Percentiles rank a stretch among this genome's conserved stretches.
Conservation (phyloP, 768 basidiomycete genomes). For the Galerina marginata region DNA sequence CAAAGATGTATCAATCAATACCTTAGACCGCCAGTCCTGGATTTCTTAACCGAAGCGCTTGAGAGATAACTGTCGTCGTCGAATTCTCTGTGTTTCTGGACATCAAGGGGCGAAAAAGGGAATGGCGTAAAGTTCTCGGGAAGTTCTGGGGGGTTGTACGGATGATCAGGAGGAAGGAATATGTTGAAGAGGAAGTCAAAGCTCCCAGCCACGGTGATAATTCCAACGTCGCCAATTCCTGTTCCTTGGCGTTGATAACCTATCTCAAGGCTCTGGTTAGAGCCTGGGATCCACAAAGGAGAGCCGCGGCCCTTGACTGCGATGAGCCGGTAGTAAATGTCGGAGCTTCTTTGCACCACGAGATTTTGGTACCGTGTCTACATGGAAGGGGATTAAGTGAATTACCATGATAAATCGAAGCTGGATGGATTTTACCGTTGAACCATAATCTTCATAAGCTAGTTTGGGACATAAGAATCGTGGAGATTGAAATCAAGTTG, state of each 20-base stretch:
- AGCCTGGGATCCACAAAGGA: conserved; percentile 38
- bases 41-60: conserved; percentile 4
- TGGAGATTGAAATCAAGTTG: no score
- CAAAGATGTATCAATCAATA: not conserved
- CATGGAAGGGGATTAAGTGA: no score
- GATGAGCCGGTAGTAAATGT: conserved; percentile 17
- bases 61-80: conserved; percentile 3
- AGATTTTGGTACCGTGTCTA: no score
- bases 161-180: conserved; percentile 26
- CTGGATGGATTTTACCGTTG: no score
- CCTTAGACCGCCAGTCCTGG: not conserved
- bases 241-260: conserved; percentile 28
- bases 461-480: no score
- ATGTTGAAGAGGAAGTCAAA: conserved; percentile 45
- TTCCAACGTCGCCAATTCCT: conserved; percentile 42
- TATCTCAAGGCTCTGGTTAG: conserved; percentile 24
- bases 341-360: not conserved
- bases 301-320: conserved; percentile 30
- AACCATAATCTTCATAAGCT: no score
- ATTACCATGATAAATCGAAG: no score
- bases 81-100: not conserved
- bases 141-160: conserved; percentile 30
- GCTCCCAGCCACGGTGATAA: conserved; percentile 31
- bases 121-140: conserved; percentile 23
- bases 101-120: not conserved